Conservation (phyloP, 2,329 filamentous ascomycete species). For the Magnaporthiopsis rhizophila region DNA sequence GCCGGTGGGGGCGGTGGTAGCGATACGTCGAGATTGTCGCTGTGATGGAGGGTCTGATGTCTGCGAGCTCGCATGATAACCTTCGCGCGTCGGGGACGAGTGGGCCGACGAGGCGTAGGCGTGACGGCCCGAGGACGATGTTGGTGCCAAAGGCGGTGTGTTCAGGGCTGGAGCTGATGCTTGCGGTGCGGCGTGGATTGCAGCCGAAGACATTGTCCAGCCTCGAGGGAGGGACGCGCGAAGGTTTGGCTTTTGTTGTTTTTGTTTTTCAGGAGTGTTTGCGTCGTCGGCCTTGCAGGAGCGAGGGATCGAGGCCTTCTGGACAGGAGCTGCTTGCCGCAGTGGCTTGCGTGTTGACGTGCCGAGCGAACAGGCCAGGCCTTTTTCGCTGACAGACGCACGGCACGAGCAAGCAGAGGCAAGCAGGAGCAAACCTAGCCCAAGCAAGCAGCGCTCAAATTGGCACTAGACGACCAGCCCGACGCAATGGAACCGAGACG, state of each 20-base stretch:
- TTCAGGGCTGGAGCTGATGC: slow-evolving; percentile 35
- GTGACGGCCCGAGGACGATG: slow-evolving; percentile 35
- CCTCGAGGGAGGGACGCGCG: not conserved
- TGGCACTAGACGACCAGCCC: not conserved
- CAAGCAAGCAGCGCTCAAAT: not conserved
- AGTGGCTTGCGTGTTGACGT: not conserved
- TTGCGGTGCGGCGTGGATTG: slow-evolving; percentile 51
- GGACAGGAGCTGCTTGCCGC: not conserved
- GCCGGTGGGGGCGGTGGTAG: slow-evolving; percentile 42
- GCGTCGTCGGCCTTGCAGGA: not conserved
- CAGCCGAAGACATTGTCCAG: slow-evolving; percentile 54
- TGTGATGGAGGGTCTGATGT: slow-evolving; percentile 43
- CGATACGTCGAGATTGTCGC: slow-evolving; percentile 44
- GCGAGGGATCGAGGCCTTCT: not conserved
- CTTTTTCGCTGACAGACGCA: not conserved
- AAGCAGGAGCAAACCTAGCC: no score
- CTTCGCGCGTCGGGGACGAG: slow-evolving; percentile 45
- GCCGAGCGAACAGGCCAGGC: not conserved
- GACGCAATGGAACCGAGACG: slow-evolving; percentile 6
- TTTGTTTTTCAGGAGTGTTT: not conserved
- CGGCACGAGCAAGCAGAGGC: not conserved
- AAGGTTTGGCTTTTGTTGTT: not conserved
- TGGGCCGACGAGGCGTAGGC: slow-evolving; percentile 45
- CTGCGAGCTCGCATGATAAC: slow-evolving; percentile 46
- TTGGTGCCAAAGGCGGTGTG: slow-evolving; percentile 36